Conservation (phyloP, 768 basidiomycete species). For the Tulasnella calospora region DNA sequence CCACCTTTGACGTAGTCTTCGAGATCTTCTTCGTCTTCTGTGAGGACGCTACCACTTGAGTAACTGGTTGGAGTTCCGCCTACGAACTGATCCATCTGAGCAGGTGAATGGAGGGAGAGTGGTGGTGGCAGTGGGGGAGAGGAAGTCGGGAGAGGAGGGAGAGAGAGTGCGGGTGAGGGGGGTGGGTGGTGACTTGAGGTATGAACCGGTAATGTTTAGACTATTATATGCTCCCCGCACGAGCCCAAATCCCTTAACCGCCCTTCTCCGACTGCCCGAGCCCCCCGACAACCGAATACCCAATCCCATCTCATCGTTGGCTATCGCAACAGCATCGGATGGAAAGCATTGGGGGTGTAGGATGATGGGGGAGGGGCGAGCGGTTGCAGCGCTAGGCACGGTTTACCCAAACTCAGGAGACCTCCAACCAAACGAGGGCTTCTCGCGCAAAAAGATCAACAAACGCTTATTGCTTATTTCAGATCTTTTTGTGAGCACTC, state of each 20-base stretch:
- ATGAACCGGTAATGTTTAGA: constrained; percentile 7
- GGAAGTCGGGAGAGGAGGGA: background rate
- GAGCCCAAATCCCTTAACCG: background rate
- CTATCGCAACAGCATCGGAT: background rate
- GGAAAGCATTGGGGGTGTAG: background rate
- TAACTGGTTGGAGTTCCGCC: constrained; percentile 19
- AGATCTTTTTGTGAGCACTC: background rate
- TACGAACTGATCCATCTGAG: constrained; percentile 10
- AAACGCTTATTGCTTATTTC: constrained; percentile 10
- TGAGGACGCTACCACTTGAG: constrained; percentile 27
- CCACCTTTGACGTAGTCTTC: constrained; percentile 43
- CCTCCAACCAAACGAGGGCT: background rate
- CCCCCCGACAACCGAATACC: background rate
- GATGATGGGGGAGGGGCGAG: background rate
- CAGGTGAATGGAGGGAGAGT: background rate
- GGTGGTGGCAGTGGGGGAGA: background rate
- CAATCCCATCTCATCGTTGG: background rate
- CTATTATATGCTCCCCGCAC: constrained; percentile 3
- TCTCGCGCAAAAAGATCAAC: background rate
- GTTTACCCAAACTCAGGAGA: background rate
- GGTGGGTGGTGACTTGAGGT: constrained; percentile 10
- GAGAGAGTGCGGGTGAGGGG: background rate
- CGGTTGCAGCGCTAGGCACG: background rate
- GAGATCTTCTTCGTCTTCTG: constrained; percentile 29
- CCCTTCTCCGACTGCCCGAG: constrained; percentile 1